These are phyloP conservation scores for Thraustochytrium striatum DNA, from an alignment of 352 stramenopile species.

Conservation along the genomic window DNA sequence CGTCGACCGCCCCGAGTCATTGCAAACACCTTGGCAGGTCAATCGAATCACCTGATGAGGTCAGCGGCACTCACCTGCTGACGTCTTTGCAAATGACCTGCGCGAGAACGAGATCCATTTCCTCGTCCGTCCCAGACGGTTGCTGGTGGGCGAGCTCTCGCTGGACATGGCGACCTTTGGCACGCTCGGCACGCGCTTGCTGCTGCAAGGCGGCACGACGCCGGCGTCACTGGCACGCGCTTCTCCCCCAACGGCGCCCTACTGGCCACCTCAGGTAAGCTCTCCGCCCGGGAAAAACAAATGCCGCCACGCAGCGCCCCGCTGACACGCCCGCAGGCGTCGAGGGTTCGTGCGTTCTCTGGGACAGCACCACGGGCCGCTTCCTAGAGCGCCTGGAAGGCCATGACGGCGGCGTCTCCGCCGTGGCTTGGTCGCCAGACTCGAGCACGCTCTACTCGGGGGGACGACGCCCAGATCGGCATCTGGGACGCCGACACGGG, in stretches of 20 bases:
- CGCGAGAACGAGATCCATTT: too few species aligned
- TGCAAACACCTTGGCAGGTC: too few species aligned
- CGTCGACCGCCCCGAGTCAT: too few species aligned
- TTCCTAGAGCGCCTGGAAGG: background rate
- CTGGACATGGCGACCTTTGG: too few species aligned
- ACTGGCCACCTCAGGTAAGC: constrained; percentile 2
- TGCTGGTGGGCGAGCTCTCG: too few species aligned
- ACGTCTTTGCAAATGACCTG: too few species aligned
- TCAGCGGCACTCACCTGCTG: too few species aligned
- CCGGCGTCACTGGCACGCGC: background rate
- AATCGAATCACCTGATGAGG: too few species aligned
- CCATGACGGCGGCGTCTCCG: constrained; percentile 72
- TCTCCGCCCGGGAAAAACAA: background rate
- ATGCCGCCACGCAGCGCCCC: background rate
- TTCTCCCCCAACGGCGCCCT: background rate
- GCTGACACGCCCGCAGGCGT: background rate
- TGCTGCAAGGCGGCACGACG: too few species aligned
- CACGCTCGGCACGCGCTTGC: too few species aligned
- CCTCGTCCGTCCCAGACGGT: too few species aligned
- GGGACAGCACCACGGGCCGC: background rate
- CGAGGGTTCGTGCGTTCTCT: background rate
- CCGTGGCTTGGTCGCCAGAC: constrained; percentile 82
- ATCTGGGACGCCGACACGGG: constrained; percentile 87
- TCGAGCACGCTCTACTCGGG: constrained; percentile 78
- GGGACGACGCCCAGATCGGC: constrained; percentile 87